These are phyloP conservation scores for Rubia peregrina DNA, from an alignment of 305 asterid species.

Conservation along the genomic window DNA sequence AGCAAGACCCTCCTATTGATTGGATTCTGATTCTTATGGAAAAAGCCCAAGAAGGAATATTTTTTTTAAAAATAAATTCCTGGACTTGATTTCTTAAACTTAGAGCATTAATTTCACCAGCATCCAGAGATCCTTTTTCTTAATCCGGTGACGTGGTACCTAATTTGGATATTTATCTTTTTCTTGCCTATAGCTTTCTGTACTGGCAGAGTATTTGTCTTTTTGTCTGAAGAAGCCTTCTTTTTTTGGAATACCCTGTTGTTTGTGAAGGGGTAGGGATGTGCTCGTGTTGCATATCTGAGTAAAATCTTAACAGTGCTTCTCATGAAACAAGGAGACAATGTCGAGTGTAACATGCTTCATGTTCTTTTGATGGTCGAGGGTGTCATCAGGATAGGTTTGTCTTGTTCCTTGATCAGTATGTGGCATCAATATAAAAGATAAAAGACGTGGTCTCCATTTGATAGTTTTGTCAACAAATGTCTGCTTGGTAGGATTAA, in stretches of 20 bases:
- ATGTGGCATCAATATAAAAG: neutral
- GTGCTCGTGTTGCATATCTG: neutral
- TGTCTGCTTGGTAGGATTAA: constrained; percentile 6
- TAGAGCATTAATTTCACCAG: neutral
- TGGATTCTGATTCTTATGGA: neutral
- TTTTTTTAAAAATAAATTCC: neutral
- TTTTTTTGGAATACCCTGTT: neutral
- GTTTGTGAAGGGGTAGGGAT: neutral
- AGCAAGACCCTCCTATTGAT: neutral
- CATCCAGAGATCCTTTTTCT: neutral
- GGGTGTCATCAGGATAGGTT: neutral
- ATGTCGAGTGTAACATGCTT: neutral
- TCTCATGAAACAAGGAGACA: neutral
- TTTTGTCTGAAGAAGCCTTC: neutral
- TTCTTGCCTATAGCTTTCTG: neutral
- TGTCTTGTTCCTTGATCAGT: neutral
- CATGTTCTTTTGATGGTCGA: too few species aligned
- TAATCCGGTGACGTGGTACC: neutral
- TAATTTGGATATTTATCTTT: neutral
- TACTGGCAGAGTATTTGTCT: neutral
- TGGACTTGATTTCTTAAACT: neutral
- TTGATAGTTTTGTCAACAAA: neutral
- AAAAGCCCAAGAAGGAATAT: neutral
- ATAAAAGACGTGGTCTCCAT: neutral
- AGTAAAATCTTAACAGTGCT: neutral